A percentile compares a stretch with the other conserved stretches of the same genome.
These are phyloP conservation scores for Globisporangium uncinulatum DNA, from an alignment of 352 stramenopile genomes.

Conservation along the genomic window DNA sequence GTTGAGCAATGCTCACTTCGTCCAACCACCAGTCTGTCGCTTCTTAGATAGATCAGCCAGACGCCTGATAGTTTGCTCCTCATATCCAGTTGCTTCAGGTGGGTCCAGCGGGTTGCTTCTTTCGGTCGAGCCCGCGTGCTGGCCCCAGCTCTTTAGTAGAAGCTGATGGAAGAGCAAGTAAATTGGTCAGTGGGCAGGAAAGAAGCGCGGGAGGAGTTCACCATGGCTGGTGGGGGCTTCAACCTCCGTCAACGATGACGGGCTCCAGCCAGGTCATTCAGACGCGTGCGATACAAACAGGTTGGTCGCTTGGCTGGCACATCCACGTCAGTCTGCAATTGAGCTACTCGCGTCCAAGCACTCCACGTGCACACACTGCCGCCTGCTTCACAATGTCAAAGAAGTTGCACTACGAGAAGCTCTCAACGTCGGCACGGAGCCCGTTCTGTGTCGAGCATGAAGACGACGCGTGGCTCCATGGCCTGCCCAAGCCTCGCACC, in stretches of 20 bases:
- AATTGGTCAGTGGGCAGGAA: background rate
- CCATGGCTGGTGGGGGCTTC: too few species aligned
- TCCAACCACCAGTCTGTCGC: background rate
- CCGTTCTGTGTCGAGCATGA: conserved; percentile 9
- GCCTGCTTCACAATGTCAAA: background rate
- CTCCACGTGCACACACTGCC: background rate
- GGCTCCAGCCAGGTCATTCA: background rate
- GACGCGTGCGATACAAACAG: background rate
- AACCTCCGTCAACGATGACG: too few species aligned
- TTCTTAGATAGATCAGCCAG: too few species aligned
- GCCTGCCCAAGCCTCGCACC: background rate
- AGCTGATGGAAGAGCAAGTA: background rate
- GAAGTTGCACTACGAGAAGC: background rate
- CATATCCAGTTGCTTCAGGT: background rate
- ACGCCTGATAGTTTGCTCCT: too few species aligned
- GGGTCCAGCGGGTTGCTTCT: background rate
- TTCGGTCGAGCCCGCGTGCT: background rate
- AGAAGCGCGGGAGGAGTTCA: background rate
- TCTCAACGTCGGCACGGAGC: background rate
- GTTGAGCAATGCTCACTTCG: background rate
- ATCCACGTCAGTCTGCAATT: background rate
- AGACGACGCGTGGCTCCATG: background rate
- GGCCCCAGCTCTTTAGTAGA: background rate
- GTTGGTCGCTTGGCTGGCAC: background rate
- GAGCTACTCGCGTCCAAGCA: background rate